These are phyloP conservation scores for Ascochyta koolunga DNA, from an alignment of 2,329 filamentous ascomycete species.

Conservation along the genomic window DNA sequence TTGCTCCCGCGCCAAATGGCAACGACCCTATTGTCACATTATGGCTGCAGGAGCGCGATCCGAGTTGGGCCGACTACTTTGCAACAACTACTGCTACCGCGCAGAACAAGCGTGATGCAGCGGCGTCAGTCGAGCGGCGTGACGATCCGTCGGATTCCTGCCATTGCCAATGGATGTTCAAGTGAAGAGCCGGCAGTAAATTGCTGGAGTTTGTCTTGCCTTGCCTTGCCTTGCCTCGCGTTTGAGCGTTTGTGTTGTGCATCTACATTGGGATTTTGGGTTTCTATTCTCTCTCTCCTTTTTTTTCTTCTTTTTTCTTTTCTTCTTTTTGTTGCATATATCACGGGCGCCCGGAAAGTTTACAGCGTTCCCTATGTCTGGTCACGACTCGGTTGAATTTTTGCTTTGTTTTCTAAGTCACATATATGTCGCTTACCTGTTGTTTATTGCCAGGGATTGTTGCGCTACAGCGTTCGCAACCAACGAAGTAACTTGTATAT, in stretches of 20 bases:
- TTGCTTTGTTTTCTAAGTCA: neutral
- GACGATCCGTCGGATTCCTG: slow-evolving; percentile 41
- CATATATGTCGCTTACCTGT: neutral
- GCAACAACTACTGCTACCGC: slow-evolving; percentile 5
- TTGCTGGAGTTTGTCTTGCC: slow-evolving; percentile 8
- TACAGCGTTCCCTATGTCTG: slow-evolving; percentile 1
- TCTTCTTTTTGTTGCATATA: slow-evolving; percentile 3
- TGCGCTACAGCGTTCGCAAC: neutral
- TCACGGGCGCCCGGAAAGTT: slow-evolving; percentile 1
- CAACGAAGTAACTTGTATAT: slow-evolving; percentile 13
- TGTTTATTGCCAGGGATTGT: neutral
- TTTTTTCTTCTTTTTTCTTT: neutral
- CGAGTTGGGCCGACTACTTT: slow-evolving; percentile 39
- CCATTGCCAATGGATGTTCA: slow-evolving; percentile 50
- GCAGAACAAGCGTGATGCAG: slow-evolving; percentile 22
- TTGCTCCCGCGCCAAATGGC: slow-evolving; percentile 45
- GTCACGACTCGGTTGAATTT: neutral
- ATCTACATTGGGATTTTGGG: slow-evolving; percentile 1
- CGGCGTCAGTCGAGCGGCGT: slow-evolving; percentile 16
- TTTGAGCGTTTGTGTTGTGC: slow-evolving; percentile 17
- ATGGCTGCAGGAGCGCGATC: slow-evolving; percentile 50
- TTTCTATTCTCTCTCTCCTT: neutral
- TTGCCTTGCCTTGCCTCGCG: slow-evolving; percentile 3
- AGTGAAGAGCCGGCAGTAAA: slow-evolving; percentile 24
- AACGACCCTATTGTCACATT: slow-evolving; percentile 47